Percentiles rank a stretch among this genome's conserved stretches.
phyloP scores from a whole-genome alignment of 441 rosid genomes.

The Viola pubescens region DNA sequence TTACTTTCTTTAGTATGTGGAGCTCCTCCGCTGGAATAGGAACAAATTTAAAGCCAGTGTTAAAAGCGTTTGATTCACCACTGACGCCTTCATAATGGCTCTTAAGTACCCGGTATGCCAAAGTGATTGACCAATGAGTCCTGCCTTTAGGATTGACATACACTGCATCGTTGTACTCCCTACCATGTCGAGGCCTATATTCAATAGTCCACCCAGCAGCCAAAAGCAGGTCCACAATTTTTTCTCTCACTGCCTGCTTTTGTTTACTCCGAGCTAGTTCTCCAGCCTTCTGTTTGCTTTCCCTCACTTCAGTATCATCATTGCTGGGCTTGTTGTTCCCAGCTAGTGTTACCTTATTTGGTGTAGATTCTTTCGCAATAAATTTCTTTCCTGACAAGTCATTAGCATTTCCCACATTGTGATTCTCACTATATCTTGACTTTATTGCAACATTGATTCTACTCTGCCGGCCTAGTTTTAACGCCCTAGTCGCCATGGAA shows the following conservation, averaged over 20 bases:
- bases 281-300: constrained; percentile 15
- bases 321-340: constrained; percentile 10
- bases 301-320: constrained; percentile 16
- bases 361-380: constrained; percentile 13
- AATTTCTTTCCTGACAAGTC: constrained; percentile 15
- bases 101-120: constrained; percentile 71
- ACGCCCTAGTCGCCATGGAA: constrained; percentile 15
- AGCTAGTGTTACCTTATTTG: constrained; percentile 6
- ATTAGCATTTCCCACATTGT: constrained; percentile 10
- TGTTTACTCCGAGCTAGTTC: constrained; percentile 26
- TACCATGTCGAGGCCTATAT: constrained; percentile 64
- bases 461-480: constrained; percentile 12
- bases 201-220: constrained; percentile 89
- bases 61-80: constrained; percentile 28
- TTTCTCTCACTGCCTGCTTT: constrained; percentile 60
- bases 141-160: constrained; percentile 88
- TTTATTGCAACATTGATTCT: constrained; percentile 12
- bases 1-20: constrained; percentile 40
- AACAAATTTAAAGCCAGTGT: constrained; percentile 41
- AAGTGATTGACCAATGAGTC: constrained; percentile 94
- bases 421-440: constrained; percentile 9
- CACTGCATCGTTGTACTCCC: constrained; percentile 62
- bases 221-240: constrained; percentile 53
- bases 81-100: constrained; percentile 36
- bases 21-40: constrained; percentile 77